These are phyloP conservation scores for Plantago major DNA, from an alignment of 257 asterid species.

Conservation along the genomic window DNA sequence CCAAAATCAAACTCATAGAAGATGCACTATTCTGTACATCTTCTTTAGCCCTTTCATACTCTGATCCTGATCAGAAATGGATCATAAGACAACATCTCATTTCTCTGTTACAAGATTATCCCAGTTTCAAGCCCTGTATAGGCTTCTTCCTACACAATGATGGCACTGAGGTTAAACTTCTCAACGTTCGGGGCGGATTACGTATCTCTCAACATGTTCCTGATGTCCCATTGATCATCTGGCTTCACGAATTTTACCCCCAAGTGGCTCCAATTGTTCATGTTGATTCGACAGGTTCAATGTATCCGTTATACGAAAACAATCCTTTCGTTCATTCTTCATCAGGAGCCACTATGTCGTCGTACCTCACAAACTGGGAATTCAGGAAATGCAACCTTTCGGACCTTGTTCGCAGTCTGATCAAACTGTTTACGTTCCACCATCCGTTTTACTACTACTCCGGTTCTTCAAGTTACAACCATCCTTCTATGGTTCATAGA, in stretches of 20 bases:
- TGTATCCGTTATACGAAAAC: slow-evolving; percentile 21
- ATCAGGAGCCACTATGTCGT: slow-evolving; percentile 39
- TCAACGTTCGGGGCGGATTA: slow-evolving; percentile 38
- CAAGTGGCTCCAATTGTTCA: slow-evolving; percentile 43
- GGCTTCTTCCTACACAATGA: slow-evolving; percentile 46
- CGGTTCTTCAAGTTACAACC: slow-evolving; percentile 5
- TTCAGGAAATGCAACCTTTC: slow-evolving; percentile 33
- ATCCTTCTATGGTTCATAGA: slow-evolving; percentile 34
- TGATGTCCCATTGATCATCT: slow-evolving; percentile 42
- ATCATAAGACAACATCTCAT: slow-evolving; percentile 51
- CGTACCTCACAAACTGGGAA: slow-evolving; percentile 43
- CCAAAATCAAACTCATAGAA: slow-evolving; percentile 36
- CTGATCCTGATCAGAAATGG: slow-evolving; percentile 65
- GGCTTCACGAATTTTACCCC: slow-evolving; percentile 66
- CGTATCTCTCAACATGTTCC: slow-evolving; percentile 27
- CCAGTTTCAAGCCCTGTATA: slow-evolving; percentile 42
- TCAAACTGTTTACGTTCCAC: slow-evolving; percentile 37
- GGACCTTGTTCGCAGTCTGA: slow-evolving; percentile 39
- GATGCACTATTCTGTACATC: slow-evolving; percentile 52
- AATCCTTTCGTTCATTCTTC: slow-evolving; percentile 55
- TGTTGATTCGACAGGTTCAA: slow-evolving; percentile 14
- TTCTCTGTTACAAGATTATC: slow-evolving; percentile 44
- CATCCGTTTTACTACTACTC: slow-evolving; percentile 37
- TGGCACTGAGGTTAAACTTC: slow-evolving; percentile 50
- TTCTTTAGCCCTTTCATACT: slow-evolving; percentile 40